Evolutionary conservation across 2,329 filamentous ascomycete species (phyloP).

Genomic region (Alternaria panax): DNA sequence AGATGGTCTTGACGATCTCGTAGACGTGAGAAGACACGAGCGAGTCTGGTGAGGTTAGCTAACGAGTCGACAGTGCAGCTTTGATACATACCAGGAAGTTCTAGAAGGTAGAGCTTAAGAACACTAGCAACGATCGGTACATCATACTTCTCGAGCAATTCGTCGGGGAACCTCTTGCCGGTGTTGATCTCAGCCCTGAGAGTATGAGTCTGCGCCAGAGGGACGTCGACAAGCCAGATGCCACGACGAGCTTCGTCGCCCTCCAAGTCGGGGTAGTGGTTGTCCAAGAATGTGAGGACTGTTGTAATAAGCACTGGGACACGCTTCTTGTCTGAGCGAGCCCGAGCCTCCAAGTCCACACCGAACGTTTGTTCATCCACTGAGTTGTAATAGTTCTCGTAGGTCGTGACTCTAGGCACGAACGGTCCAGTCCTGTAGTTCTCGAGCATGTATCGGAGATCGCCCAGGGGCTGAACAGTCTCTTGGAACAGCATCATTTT

Average conservation of each 20-base stretch:
- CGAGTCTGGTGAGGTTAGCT: conserved; percentile 70
- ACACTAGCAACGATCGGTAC: conserved; percentile 92
- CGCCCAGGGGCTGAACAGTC: conserved; percentile 91
- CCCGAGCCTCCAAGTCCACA: conserved; percentile 94
- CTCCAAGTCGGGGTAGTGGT: conserved; percentile 96
- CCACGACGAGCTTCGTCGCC: conserved; percentile 90
- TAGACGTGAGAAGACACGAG: conserved; percentile 97
- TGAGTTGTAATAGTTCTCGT: conserved; percentile 99
- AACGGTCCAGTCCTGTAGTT: conserved; percentile 97
- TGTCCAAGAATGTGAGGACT: conserved; percentile 92
- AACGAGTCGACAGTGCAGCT: conserved; percentile 1
- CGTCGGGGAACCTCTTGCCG: conserved; percentile 77
- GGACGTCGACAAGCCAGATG: conserved; percentile 95
- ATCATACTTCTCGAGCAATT: conserved; percentile 85
- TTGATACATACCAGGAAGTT: conserved; percentile 78
- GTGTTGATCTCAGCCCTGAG: conserved; percentile 85
- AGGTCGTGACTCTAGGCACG: conserved; percentile 86
- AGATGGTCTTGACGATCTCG: conserved; percentile 98
- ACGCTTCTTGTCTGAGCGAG: conserved; percentile 91
- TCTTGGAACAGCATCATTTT: conserved; percentile 99
- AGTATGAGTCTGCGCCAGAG: conserved; percentile 82
- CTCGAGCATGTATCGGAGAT: conserved; percentile 91
- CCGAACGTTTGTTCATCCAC: conserved; percentile 97
- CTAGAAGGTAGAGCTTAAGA: conserved; percentile 91
- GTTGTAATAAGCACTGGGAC: conserved; percentile 92